Conservation (phyloP, 1,139 yeast genomes). For the Entelexis sorbosivorans region DNA sequence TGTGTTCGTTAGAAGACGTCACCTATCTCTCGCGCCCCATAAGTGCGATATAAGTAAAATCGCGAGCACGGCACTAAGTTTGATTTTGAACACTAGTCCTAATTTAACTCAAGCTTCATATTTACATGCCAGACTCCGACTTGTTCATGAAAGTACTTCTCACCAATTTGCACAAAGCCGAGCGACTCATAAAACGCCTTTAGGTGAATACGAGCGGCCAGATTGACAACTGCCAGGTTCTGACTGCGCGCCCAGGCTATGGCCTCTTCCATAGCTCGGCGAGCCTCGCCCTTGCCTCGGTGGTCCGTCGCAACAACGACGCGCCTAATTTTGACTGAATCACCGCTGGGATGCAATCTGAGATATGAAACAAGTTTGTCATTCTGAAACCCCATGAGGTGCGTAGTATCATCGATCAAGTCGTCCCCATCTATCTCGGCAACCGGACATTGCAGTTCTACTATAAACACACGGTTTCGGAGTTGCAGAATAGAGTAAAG, state of each 20-base stretch:
- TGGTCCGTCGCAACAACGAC: constrained; percentile 11
- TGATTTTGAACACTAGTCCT: not conserved
- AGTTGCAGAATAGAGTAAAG: constrained; percentile 20
- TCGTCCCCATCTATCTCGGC: constrained; percentile 23
- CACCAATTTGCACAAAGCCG: constrained; percentile 15
- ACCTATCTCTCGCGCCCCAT: no score
- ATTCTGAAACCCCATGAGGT: constrained; percentile 13
- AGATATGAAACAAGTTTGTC: constrained; percentile 11
- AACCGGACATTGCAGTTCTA: constrained; percentile 22
- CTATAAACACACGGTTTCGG: constrained; percentile 23
- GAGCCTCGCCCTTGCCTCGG: constrained; percentile 14
- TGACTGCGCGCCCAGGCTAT: constrained; percentile 11
- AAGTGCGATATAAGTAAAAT: not conserved
- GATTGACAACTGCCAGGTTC: not conserved
- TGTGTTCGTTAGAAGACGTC: no score
- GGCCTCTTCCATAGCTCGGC: constrained; percentile 6
- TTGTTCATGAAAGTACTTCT: constrained; percentile 12
- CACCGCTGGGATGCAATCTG: constrained; percentile 3
- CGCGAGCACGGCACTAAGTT: not conserved
- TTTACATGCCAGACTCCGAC: constrained; percentile 22
- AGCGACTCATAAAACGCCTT: constrained; percentile 19
- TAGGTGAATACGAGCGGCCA: constrained; percentile 21
- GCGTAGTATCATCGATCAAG: constrained; percentile 12
- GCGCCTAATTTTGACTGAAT: constrained; percentile 9
- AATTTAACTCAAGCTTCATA: constrained; percentile 14